Evolutionary conservation across 495 filamentous ascomycete species (phyloP).

Genomic region (Articulospora tetracladia): DNA sequence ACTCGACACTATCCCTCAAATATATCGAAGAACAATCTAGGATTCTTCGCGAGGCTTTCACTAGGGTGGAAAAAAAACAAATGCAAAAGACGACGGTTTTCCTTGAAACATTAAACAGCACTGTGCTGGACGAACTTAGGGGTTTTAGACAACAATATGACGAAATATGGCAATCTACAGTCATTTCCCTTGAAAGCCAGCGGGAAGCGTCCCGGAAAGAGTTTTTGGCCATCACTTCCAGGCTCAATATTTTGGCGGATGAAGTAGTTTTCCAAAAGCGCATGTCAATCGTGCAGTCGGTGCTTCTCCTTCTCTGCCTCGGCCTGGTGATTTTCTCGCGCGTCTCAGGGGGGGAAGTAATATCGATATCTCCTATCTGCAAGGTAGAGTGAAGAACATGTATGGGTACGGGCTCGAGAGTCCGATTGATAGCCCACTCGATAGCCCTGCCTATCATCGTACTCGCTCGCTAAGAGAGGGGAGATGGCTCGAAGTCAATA

Average conservation of each 20-base stretch:
- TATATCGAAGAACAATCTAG: conserved; percentile 97
- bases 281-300: conserved; percentile 83
- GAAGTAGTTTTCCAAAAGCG: conserved; percentile 95
- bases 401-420: conserved; percentile 13
- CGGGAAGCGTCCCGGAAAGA: conserved; percentile 76
- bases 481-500: conserved; percentile 15
- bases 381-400: conserved; percentile 5
- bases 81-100: conserved; percentile 77
- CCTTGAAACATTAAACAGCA: conserved; percentile 77
- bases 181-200: conserved; percentile 85
- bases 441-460: conserved; percentile 5
- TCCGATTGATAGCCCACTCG: conserved; percentile 13
- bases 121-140: conserved; percentile 80
- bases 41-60: conserved; percentile 86
- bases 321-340: conserved; percentile 77
- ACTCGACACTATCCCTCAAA: conserved; percentile 86
- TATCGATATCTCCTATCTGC: conserved; percentile 14
- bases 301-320: conserved; percentile 84
- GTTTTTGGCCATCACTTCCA: conserved; percentile 72
- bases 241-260: conserved; percentile 83
- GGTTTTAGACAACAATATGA: conserved; percentile 85
- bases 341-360: conserved; percentile 27
- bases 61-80: conserved; percentile 85
- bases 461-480: background rate
- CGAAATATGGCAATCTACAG: conserved; percentile 91